phyloP scores from a whole-genome alignment of 179 eudicot species.

The Actinidia polygama region DNA sequence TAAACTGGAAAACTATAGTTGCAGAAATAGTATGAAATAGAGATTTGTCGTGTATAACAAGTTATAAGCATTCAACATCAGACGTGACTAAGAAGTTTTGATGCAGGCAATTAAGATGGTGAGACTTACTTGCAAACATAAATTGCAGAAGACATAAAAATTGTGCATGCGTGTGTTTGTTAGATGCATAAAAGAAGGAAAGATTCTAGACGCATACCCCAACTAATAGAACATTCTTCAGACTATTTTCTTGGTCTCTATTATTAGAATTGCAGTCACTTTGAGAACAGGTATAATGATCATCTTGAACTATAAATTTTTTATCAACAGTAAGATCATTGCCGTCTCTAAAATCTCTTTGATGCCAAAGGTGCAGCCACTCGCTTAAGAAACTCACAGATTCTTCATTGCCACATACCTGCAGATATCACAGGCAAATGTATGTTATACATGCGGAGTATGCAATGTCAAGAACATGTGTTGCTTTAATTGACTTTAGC shows the following conservation, averaged over 20 bases:
- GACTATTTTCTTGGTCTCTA: conserved; percentile 43
- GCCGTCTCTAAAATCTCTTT: conserved; percentile 48
- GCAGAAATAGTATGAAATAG: too few relatives aligned
- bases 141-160: background rate
- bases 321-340: conserved; percentile 37
- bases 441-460: background rate
- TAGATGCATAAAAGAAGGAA: background rate
- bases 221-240: conserved; percentile 91
- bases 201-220: conserved; percentile 62
- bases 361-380: conserved; percentile 86
- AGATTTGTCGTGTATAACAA: too few relatives aligned
- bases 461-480: background rate
- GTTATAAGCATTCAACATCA: too few relatives aligned
- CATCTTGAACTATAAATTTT: conserved; percentile 36
- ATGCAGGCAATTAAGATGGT: background rate
- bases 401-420: conserved; percentile 91
- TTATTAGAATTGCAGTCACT: conserved; percentile 58
- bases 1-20: too few relatives aligned
- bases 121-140: background rate
- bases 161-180: background rate
- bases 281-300: conserved; percentile 40
- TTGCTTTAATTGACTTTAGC: background rate
- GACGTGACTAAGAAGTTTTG: background rate
- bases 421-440: conserved; percentile 26
- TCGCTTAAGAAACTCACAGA: conserved; percentile 75